Evolutionary conservation across 75 land plant genomes (phyloP), one percentile per base, ranked within the genome.

Genomic region (Sequoia sempervirens): DNA sequence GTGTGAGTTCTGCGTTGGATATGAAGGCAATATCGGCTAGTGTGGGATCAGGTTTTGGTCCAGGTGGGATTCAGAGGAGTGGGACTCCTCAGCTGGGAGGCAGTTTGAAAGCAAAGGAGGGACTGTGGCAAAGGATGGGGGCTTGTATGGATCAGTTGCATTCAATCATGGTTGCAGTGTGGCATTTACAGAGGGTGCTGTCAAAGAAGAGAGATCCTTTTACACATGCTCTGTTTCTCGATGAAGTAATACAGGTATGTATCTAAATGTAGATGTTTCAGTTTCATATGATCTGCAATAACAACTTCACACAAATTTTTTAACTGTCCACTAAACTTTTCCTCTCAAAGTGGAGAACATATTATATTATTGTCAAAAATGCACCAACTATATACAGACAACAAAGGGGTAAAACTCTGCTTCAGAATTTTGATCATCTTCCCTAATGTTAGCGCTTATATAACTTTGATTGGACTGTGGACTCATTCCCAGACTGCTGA

Each of bases 171-270:
- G 92, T 93, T 37, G 96, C 99, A 1, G 93, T 93, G 56, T 97
- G 99, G 99, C 98, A 97, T 54, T 85, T 97, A 90, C 98, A 97
- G 91, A 91, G 94, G 76, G 98, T 97, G 47, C 86, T 97, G 81
- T 91, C 96, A 23, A 97, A 97, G 92, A 96, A 96, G 85, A 81
- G 99, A 38, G 98, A 95, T 84, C 98, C 99, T 0, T 91, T 94
- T 84, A 96, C 96, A 7, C 99, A 97, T 85, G 95, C 89, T 14
- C 85, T 92, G 87, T 92, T 96, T 83, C 95, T 97, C 46, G 95
- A 97, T 80, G 95, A 96, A 86, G 96, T 97, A 23, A 88, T 94
- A 76, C 94, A 96, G 93, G 99, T 92, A 47, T 87, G 88, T 36
- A 6, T 30, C 20, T 53, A 17, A 37, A 75, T 37, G 64, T 14